A percentile compares a stretch with the other conserved stretches of the same genome.
phyloP scores from a whole-genome alignment of 1,284 basidiomycete genomes.

The Ustilago esculenta region DNA sequence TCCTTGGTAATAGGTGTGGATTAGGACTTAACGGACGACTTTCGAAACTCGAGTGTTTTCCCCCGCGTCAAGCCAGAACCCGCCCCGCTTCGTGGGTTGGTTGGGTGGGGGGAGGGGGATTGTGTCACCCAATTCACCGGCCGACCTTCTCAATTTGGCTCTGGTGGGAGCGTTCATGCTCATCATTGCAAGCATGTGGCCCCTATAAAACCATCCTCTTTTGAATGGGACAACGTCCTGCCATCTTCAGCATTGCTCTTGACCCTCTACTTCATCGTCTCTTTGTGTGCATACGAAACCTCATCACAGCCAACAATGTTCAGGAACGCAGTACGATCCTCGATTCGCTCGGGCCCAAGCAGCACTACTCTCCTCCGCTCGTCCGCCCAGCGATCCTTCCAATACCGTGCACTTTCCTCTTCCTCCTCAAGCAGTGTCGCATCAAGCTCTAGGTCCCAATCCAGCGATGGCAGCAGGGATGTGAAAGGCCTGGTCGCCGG shows the following conservation, averaged over 20 bases:
- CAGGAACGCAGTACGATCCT: conserved; percentile 10
- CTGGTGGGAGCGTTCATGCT: too few species aligned
- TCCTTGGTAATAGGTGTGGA: neutral
- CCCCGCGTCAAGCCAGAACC: too few species aligned
- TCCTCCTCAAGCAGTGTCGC: conserved; percentile 5
- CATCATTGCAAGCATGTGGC: too few species aligned
- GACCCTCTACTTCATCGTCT: too few species aligned
- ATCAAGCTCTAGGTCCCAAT: neutral
- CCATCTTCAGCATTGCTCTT: too few species aligned
- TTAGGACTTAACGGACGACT: conserved; percentile 9
- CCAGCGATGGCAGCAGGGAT: conserved; percentile 4
- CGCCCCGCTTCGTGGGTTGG: too few species aligned
- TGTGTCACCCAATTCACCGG: conserved; percentile 2
- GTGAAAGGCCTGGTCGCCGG: conserved; percentile 27
- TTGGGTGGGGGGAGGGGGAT: conserved; percentile 1
- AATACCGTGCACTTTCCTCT: conserved; percentile 8
- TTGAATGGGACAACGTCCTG: neutral
- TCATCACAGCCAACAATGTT: conserved; percentile 15
- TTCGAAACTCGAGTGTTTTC: neutral
- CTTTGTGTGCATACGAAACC: too few species aligned
- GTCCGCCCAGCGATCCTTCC: conserved; percentile 9
- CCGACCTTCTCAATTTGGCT: neutral
- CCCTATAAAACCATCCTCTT: neutral
- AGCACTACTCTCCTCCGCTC: conserved; percentile 15
- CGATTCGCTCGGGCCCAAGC: conserved; percentile 23